Percentiles rank a stretch among this genome's conserved stretches.
phyloP scores from a whole-genome alignment of 257 asterid species.

The Lithospermum erythrorhizon region DNA sequence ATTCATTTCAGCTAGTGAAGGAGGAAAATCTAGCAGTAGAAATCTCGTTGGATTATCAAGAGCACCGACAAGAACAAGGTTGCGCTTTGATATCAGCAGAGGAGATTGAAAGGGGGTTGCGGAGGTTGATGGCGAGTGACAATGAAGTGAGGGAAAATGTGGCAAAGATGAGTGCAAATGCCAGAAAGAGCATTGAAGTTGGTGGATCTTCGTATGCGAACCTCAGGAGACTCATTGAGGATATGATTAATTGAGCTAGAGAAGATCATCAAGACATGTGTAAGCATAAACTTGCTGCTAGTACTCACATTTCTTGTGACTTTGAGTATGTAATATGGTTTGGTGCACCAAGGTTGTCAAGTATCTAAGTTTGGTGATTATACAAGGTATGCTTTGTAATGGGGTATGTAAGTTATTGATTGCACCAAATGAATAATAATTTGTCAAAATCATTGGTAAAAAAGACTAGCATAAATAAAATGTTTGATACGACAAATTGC shows the following conservation, averaged over 20 bases:
- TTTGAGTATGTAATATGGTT: no score
- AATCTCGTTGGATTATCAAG: conserved; percentile 5
- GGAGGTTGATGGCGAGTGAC: conserved; percentile 15
- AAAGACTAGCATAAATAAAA: no score
- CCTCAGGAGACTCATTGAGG: conserved; percentile 4
- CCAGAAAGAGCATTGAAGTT: conserved; percentile 1
- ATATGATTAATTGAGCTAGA: neutral
- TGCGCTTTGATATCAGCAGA: conserved; percentile 5
- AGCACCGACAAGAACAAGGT: neutral
- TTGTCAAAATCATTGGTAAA: no score
- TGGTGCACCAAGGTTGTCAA: no score
- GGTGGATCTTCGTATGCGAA: conserved; percentile 12
- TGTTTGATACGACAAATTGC: no score
- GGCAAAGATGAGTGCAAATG: conserved; percentile 5
- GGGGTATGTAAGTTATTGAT: no score
- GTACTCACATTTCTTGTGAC: no score
- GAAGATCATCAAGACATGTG: no score
- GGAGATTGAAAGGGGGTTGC: conserved; percentile 14
- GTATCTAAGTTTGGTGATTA: no score
- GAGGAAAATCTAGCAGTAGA: conserved; percentile 10
- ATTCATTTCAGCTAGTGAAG: conserved; percentile 14
- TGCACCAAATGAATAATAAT: no score
- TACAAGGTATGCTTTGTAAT: no score
- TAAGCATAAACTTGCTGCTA: no score
- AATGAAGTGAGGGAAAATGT: conserved; percentile 12